Evolutionary conservation across 495 filamentous ascomycete genomes (phyloP), one percentile per base, ranked within the genome.

Genomic region (Choiromyces venosus): DNA sequence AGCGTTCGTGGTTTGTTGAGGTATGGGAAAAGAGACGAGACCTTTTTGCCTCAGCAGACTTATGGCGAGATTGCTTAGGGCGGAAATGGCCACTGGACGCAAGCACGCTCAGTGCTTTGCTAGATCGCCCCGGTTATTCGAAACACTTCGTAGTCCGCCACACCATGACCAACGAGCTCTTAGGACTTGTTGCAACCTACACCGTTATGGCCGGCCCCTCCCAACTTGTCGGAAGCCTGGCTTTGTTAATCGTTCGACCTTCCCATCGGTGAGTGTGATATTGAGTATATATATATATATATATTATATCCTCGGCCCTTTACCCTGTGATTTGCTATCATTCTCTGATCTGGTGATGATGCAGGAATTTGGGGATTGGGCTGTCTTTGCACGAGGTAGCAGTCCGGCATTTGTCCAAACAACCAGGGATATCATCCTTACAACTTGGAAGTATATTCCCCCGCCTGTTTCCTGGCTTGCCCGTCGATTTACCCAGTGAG

Each of bases 391-490:
- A 90, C 79, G 83, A 85, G 65, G 85, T 87, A 56, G 87, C 88
- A 14, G 71, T 86, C 37, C 82, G 81, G 33, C 83, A 87, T 71
- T 84, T 90, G n/a, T 82, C 82, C 19, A 85, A 84, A 69, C 86
- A 85, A 44, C 83, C 86, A 39, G 87, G 87, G 2, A 83, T 89
- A 39, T 84, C 83, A 38, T 85, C 86, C 35, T 75, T 89, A 42
- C 88, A 88, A 68, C 83, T 90, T 33, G 88, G 88, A 38, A 87
- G 85, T 79, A 87, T 87, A 29, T 90, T 88, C 72, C 88, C 88
- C 46, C 85, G 88, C 52, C 81, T 90, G 8, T 82, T 89, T 21
- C 88, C 87, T 72, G 88, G 88, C 2, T 82, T 88, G 38, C 86
- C 88, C 19, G 69, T 76, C 4, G 78, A 80, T 66, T 76, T 83